phyloP scores from a whole-genome alignment of 768 basidiomycete genomes.

The Suillus weaverae region DNA sequence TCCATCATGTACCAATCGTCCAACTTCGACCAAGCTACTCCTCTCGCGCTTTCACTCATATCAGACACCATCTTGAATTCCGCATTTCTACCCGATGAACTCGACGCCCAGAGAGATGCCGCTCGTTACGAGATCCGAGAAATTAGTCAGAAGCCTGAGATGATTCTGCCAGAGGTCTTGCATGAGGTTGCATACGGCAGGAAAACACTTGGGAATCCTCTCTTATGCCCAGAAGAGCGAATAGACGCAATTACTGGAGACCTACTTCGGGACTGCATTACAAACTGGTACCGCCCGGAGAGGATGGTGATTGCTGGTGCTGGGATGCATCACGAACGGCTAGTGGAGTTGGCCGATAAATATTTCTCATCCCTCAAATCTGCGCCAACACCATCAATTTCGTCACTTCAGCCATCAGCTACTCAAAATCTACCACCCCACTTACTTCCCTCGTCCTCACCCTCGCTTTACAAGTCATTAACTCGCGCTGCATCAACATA shows the following conservation, averaged over 20 bases:
- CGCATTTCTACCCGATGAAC: constrained; percentile 71
- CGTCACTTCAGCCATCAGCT: constrained; percentile 29
- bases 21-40: constrained; percentile 82
- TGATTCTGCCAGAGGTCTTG: constrained; percentile 88
- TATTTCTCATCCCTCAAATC: constrained; percentile 73
- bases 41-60: constrained; percentile 82
- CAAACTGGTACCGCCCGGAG: constrained; percentile 89
- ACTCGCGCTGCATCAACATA: constrained; percentile 78
- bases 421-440: constrained; percentile 49
- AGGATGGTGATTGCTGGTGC: constrained; percentile 94
- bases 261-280: constrained; percentile 62
- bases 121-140: constrained; percentile 91
- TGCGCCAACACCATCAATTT: constrained; percentile 23
- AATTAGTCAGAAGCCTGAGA: constrained; percentile 84
- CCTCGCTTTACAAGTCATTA: constrained; percentile 62
- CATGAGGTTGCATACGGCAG: constrained; percentile 82
- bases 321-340: constrained; percentile 85
- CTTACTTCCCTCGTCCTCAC: constrained; percentile 54
- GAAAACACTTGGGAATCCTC: constrained; percentile 83
- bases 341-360: constrained; percentile 84
- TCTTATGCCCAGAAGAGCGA: constrained; percentile 85
- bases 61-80: constrained; percentile 88
- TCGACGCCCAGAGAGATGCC: constrained; percentile 81
- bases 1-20: constrained; percentile 98
- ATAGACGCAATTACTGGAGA: constrained; percentile 64